Base-by-base conservation (phyloP, 495 filamentous ascomycete species). In the Pyrenopolyporus hunteri region DNA sequence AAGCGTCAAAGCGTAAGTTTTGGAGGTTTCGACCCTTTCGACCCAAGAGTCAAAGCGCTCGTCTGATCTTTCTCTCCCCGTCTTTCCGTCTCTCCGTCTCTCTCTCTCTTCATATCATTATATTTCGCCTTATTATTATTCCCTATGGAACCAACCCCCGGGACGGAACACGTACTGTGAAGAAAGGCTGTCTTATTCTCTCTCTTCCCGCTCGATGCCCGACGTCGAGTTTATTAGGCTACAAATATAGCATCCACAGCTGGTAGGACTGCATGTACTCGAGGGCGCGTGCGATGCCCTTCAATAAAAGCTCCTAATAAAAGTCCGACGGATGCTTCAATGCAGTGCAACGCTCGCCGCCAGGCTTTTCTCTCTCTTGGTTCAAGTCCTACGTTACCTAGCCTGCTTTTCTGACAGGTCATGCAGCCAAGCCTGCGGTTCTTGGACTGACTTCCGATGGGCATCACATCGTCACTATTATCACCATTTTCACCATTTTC, bases 1-100 rank as follows among this genome's bases (percentile, higher is more conserved):
- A 60, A 20, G 50, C 44, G 63, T 66, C 63, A 66, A 66, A 66
- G 63, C 63, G 63, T 40, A 66, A 66, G 60, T 66, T 57, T 66
- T n/a, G n/a, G 37, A 51, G 39, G 63, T 66, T 66, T 66, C 63
- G 57, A 23, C 42, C 63, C n/a, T n/a, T n/a, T n/a, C n/a, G n/a
- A n/a, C n/a, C n/a, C n/a, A n/a, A 42, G 52, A 20, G 63, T 66
- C 63, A 66, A 66, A 66, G 63, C 63, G 63, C 57, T 66, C 63
- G 63, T 66, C 63, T 66, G 63, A 66, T 66, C 63, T 59, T 56
- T 59, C 37, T 23, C n/a, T n/a, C n/a, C n/a, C n/a, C n/a, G n/a
- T n/a, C n/a, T n/a, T n/a, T n/a, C n/a, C n/a, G n/a, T n/a, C n/a
- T n/a, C n/a, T n/a, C n/a, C n/a, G n/a, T n/a, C n/a, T n/a, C n/a